A percentile compares a stretch with the other conserved stretches of the same genome.
phyloP scores from a whole-genome alignment of 495 filamentous ascomycete species.

The Aspergillus taichungensis region DNA sequence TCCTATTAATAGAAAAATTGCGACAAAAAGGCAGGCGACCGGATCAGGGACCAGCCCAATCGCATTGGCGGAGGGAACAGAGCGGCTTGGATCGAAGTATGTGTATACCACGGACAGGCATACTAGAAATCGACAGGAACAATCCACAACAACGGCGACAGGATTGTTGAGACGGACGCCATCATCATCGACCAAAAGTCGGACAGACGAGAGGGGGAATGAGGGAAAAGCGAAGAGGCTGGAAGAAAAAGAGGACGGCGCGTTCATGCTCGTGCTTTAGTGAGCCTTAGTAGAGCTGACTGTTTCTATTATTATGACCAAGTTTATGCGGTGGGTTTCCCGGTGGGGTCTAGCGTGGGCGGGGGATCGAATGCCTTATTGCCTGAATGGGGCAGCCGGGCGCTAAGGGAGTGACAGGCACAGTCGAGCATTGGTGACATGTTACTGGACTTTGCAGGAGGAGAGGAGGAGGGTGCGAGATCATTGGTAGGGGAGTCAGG shows the following conservation, averaged over 20 bases:
- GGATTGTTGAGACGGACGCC: slow-evolving; percentile 4
- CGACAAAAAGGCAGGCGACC: background rate
- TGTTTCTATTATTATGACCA: slow-evolving; percentile 21
- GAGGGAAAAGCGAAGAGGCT: slow-evolving; percentile 9
- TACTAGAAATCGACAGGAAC: background rate
- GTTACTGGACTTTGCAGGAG: too few species aligned
- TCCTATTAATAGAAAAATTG: background rate
- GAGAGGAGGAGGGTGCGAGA: too few species aligned
- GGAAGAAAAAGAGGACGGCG: slow-evolving; percentile 15
- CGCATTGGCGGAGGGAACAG: slow-evolving; percentile 6
- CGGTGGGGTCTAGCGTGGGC: slow-evolving; percentile 18
- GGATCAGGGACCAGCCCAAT: slow-evolving; percentile 16
- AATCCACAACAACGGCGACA: slow-evolving; percentile 5
- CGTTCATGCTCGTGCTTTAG: slow-evolving; percentile 13
- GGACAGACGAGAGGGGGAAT: slow-evolving; percentile 5
- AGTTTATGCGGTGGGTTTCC: slow-evolving; percentile 12
- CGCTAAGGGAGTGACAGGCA: too few species aligned
- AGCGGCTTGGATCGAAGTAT: background rate
- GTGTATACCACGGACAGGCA: slow-evolving; percentile 1
- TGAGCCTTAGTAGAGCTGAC: slow-evolving; percentile 13
- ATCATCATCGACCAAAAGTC: slow-evolving; percentile 7
- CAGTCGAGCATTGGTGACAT: background rate
- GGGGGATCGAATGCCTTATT: slow-evolving; percentile 17
- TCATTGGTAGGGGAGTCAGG: too few species aligned
- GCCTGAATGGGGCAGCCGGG: background rate